Evolutionary conservation across 2,329 filamentous ascomycete species (phyloP).

Genomic region (Clonostachys chloroleuca): DNA sequence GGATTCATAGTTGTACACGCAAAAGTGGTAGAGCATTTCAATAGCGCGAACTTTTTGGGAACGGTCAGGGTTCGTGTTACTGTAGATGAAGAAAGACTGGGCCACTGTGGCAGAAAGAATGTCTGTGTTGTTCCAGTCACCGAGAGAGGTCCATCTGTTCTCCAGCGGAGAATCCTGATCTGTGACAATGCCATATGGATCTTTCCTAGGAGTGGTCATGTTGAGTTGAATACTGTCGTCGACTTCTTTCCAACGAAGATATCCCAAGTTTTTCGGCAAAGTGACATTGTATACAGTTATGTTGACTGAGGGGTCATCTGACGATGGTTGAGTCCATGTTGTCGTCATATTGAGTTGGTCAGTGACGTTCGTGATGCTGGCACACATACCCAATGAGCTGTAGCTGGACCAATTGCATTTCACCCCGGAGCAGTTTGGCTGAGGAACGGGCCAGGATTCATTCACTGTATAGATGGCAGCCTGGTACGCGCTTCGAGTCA

Average conservation of each 20-base stretch:
- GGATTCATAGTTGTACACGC: conserved; percentile 5
- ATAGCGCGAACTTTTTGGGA: conserved; percentile 1
- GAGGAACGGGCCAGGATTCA: background rate
- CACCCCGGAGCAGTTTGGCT: conserved; percentile 1
- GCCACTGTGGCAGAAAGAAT: background rate
- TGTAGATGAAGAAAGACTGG: conserved; percentile 4
- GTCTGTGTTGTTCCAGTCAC: background rate
- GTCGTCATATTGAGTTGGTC: background rate
- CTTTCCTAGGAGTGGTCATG: background rate
- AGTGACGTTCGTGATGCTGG: conserved; percentile 2
- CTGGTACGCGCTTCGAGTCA: conserved; percentile 1
- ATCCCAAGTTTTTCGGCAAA: no score
- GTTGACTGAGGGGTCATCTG: no score
- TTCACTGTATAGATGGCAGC: conserved; percentile 1
- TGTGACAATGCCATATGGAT: no score
- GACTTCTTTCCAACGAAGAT: no score
- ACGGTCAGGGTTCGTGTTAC: background rate
- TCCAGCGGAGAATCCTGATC: background rate
- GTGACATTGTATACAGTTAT: no score
- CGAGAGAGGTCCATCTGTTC: background rate
- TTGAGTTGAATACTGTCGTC: background rate
- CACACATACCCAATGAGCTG: conserved; percentile 1
- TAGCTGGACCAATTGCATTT: conserved; percentile 2
- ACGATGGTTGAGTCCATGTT: no score
- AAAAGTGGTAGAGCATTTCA: conserved; percentile 7